Base-by-base conservation (phyloP, 2,329 filamentous ascomycete species). In the Acephala macrosclerotiorum region DNA sequence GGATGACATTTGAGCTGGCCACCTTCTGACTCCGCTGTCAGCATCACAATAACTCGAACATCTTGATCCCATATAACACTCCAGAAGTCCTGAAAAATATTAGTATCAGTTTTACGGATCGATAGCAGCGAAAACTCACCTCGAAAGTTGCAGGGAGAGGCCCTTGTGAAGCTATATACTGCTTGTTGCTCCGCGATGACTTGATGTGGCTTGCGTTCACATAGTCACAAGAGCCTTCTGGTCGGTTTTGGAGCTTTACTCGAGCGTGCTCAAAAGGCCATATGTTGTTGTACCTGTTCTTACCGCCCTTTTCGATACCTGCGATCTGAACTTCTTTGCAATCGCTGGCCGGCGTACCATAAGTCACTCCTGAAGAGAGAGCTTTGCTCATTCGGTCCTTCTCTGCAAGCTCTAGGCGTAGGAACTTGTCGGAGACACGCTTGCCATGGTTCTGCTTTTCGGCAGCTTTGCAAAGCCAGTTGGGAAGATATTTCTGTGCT, bases 241-340 rank as follows among this genome's bases (percentile, higher is more conserved):
- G 81, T 40, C 90, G 87, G 49, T 88, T 87, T 70, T 91, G 85
- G 56, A 99, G 80, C 70, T 88, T 93, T 61, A 99, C 96, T 66
- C 96, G 85, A 2, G 93, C 90, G 78, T 99, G 96, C 75, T 98
- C 95, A 76, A 96, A 99, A 0, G 96, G 96, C 80, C 97, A 90
- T 63, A 98, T 97, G 72, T 97, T 96, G 81, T 97, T 98, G 82
- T 99, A 99, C 9, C 96, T 88, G 73, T 99, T 99, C 82, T 98
- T 98, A 20, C 85, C 88, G 8, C 96, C 96, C 77, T 97, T 96
- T 75, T 99, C 96, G 35, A 99, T 91, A 8, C 96, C 96, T 0
- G 92, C 96, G 60, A 99, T 88, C 72, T 93, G 91, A 8, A 96
- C 87, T 58, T 70, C 65, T 36, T 72, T 72, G 11, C 70, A 56